Conservation (phyloP, 345 rosid species). For the Brassica rapa region DNA sequence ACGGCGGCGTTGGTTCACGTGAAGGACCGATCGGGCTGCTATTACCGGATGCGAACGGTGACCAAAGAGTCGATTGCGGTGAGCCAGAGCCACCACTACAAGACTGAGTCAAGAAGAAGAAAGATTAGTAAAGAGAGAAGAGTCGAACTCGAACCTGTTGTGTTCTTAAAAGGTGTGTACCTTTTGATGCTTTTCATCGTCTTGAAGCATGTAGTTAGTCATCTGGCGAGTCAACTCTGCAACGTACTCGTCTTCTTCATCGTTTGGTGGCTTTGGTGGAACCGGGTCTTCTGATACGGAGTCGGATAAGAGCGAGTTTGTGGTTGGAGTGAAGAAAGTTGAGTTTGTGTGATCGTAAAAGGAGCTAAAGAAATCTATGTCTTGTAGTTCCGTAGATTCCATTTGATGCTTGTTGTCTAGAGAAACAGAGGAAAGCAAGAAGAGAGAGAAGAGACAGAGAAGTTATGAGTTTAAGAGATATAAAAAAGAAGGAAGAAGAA, state of each 20-base stretch:
- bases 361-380: conserved; percentile 27
- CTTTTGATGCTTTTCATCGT: conserved; percentile 41
- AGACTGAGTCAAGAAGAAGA: conserved; percentile 28
- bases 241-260: conserved; percentile 60
- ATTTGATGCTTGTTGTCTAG: conserved; percentile 21
- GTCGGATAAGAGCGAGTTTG: conserved; percentile 24
- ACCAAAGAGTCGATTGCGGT: conserved; percentile 52
- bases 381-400: conserved; percentile 41
- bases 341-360: conserved; percentile 15
- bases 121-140: conserved; percentile 3
- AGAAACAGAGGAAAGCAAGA: conserved; percentile 7
- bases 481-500: conserved; percentile 25
- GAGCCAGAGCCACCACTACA: conserved; percentile 42
- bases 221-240: conserved; percentile 79
- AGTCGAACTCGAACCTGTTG: conserved; percentile 26
- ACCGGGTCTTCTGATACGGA: neutral
- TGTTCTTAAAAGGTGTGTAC: conserved; percentile 4
- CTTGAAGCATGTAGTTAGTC: conserved; percentile 64
- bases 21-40: conserved; percentile 43
- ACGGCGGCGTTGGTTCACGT: conserved; percentile 45
- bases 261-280: conserved; percentile 36
- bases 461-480: neutral
- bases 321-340: conserved; percentile 40
- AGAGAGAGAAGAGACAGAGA: conserved; percentile 9
- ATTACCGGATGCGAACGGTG: conserved; percentile 43